phyloP scores from a whole-genome alignment of 1,284 basidiomycete species.

The Rhodotorula sp. region DNA sequence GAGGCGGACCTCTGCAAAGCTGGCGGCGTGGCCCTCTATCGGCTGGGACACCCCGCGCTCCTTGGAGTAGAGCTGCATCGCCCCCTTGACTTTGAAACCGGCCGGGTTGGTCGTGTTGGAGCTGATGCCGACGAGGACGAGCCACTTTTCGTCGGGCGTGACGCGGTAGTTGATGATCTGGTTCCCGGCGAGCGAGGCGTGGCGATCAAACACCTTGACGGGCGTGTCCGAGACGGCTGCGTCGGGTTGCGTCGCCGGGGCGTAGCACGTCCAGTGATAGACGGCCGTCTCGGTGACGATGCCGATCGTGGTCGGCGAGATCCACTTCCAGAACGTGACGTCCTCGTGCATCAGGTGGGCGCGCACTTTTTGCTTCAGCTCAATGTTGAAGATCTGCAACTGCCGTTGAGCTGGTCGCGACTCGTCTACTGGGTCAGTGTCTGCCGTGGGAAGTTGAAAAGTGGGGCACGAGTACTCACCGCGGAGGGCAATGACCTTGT shows the following conservation, averaged over 20 bases:
- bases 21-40: constrained; percentile 97
- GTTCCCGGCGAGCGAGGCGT: constrained; percentile 86
- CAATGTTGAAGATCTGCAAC: constrained; percentile 98
- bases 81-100: constrained; percentile 96
- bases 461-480: constrained; percentile 55
- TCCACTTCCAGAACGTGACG: constrained; percentile 99
- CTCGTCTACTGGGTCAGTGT: not conserved
- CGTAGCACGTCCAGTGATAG: constrained; percentile 52
- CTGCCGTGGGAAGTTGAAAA: not conserved
- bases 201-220: constrained; percentile 94
- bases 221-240: constrained; percentile 61
- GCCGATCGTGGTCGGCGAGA: constrained; percentile 84
- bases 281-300: constrained; percentile 94
- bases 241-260: constrained; percentile 29
- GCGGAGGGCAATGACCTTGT: constrained; percentile 97
- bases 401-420: constrained; percentile 73
- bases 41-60: constrained; percentile 91
- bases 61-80: constrained; percentile 94
- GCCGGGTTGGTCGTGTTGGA: constrained; percentile 88
- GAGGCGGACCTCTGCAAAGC: constrained; percentile 88
- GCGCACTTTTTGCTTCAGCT: constrained; percentile 95
- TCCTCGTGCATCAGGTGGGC: constrained; percentile 94
- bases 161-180: constrained; percentile 99
- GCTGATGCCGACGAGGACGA: constrained; percentile 93
- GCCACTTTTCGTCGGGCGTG: constrained; percentile 93